phyloP scores from a whole-genome alignment of 2,329 filamentous ascomycete genomes.

The Diaporthe helianthi region DNA sequence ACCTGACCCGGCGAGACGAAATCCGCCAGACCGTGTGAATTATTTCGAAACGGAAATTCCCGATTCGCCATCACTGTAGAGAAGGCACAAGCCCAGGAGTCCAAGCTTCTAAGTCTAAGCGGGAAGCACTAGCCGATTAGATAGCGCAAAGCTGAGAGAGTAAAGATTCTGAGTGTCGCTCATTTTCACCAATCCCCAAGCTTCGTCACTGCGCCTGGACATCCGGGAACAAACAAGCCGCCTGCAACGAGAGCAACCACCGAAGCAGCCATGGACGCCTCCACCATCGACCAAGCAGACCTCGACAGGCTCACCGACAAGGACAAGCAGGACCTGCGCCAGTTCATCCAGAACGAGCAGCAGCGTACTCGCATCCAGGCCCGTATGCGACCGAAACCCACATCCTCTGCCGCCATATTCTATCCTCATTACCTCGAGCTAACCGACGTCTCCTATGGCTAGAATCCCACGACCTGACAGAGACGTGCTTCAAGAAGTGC shows the following conservation, averaged over 20 bases:
- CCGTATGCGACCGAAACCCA: constrained; percentile 53
- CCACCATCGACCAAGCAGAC: constrained; percentile 61
- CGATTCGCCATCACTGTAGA: no score
- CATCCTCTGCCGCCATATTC: not conserved
- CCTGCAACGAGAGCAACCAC: not conserved
- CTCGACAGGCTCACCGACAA: constrained; percentile 77
- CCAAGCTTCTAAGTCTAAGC: constrained; percentile 8
- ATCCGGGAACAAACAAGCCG: not conserved
- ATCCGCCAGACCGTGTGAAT: no score
- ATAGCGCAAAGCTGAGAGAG: constrained; percentile 16
- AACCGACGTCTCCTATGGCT: not conserved
- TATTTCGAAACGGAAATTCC: no score
- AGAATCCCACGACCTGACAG: constrained; percentile 65
- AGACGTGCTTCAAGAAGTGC: constrained; percentile 96
- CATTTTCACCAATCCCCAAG: not conserved
- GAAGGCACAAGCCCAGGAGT: not conserved
- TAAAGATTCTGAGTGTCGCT: constrained; percentile 31
- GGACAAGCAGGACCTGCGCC: constrained; percentile 87
- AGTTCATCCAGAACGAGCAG: constrained; percentile 83
- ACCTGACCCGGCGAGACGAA: no score
- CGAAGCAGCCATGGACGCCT: constrained; percentile 28
- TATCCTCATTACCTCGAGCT: not conserved
- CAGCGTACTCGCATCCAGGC: constrained; percentile 77
- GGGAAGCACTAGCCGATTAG: constrained; percentile 24
- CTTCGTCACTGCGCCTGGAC: not conserved